Base-by-base conservation (phyloP, 2,329 filamentous ascomycete species). In the Xylaria hypoxylon region DNA sequence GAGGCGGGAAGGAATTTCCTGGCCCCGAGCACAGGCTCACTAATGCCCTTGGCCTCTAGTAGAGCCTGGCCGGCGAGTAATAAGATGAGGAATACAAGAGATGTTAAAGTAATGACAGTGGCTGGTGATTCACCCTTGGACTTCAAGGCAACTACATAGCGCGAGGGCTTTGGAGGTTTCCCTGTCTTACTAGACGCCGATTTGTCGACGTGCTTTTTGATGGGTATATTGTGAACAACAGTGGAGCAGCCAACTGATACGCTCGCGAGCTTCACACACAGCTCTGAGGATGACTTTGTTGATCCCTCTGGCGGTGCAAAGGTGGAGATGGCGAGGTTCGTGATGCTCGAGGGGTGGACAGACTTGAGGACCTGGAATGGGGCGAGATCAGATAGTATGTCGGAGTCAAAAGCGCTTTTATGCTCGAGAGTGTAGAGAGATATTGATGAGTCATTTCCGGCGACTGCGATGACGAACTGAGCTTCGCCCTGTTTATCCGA, bases 381-480 rank as follows among this genome's bases (percentile, higher is more conserved):
- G 65, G 84, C 79, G 44, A 90, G 80, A 65, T 86, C 81, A 62
- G 80, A 74, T 48, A 89, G 78, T 40, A 89, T 77, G 45, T 85
- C 82, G 52, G 87, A 77, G 8, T 78, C 77, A 24, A 77, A 77
- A 35, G 82, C 77, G 19, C 79, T 76, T 65, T 82, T 82, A 76
- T 93, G 92, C 70, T 96, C 91, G 64, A 97, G 81, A 0, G 92
- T 94, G 78, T 90, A 91, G 31, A 97, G 81, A 5, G 87, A 88
- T 70, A 97, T 90, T 11, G 92, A 93, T 67, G 89, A 89, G 77
- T 96, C 92, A 72, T 92, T 91, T 8, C 90, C 91, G 2, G 92
- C 92, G 15, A 96, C 88, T 6, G 94, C 94, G 70, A 97, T 85
- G 52, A 91, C 87, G 70, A 93, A 91, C 79, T 97, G 93, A 52